Evolutionary conservation across 148 eudicot genomes (phyloP).

Genomic region (Persicaria maculosa): DNA sequence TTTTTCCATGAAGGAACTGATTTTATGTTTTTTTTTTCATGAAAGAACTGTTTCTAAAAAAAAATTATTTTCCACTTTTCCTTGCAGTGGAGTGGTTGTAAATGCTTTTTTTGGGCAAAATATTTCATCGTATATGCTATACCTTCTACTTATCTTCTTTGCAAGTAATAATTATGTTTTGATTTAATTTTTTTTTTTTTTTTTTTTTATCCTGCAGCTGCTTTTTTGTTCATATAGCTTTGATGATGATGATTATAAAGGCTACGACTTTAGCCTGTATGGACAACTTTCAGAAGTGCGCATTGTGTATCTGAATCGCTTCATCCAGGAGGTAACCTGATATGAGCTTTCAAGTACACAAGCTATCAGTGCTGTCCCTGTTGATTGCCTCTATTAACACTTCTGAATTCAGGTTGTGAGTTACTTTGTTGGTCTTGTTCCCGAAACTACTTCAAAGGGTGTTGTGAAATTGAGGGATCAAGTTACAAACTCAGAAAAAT

Average conservation of each 20-base stretch:
- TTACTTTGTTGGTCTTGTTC: slow-evolving; percentile 92
- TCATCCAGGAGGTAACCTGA: slow-evolving; percentile 75
- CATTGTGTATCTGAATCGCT: slow-evolving; percentile 82
- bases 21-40: background rate
- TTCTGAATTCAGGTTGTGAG: slow-evolving; percentile 45
- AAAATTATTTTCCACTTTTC: background rate
- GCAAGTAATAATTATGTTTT: slow-evolving; percentile 3
- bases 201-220: slow-evolving; percentile 43
- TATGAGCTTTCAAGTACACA: background rate
- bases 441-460: slow-evolving; percentile 45
- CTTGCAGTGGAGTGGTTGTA: background rate
- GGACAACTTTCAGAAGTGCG: slow-evolving; percentile 97
- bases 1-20: background rate
- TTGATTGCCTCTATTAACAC: slow-evolving; percentile 9
- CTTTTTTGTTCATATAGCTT: slow-evolving; percentile 55
- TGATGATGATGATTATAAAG: slow-evolving; percentile 86
- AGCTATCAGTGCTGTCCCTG: background rate
- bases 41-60: background rate
- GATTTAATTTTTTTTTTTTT: background rate
- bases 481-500: slow-evolving; percentile 76
- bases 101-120: background rate
- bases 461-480: slow-evolving; percentile 72
- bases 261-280: slow-evolving; percentile 75
- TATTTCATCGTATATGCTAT: background rate
- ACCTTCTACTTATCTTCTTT: background rate